Conservation (phyloP, 83 land plant genomes). For the Thuja plicata region DNA sequence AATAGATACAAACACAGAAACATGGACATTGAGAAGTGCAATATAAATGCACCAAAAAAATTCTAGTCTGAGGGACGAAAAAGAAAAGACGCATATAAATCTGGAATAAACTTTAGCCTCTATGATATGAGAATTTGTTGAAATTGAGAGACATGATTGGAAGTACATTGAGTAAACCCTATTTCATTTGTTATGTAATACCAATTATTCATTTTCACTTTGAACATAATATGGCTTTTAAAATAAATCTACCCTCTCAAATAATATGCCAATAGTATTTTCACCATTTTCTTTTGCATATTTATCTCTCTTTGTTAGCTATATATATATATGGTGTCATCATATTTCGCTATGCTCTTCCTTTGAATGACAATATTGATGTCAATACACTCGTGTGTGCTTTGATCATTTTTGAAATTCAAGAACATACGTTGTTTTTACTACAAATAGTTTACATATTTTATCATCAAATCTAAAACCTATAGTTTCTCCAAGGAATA, state of each 20-base stretch:
- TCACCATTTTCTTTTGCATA: not conserved
- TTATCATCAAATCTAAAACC: not conserved
- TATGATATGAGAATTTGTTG: not conserved
- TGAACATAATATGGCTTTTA: too few species aligned
- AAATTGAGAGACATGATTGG: not conserved
- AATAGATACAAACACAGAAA: too few species aligned
- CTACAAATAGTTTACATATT: not conserved
- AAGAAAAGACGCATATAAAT: too few species aligned
- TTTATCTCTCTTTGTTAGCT: not conserved
- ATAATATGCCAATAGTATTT: not conserved
- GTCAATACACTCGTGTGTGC: too few species aligned
- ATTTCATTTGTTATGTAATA: too few species aligned
- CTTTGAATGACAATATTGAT: not conserved
- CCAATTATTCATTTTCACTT: too few species aligned
- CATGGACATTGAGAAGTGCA: too few species aligned
- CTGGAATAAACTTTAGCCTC: not conserved
- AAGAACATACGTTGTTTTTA: not conserved
- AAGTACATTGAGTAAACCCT: not conserved
- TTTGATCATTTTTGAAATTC: not conserved
- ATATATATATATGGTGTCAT: not conserved
- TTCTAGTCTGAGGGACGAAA: too few species aligned
- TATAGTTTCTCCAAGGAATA: not conserved
- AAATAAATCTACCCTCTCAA: too few species aligned
- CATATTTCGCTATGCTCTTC: not conserved
- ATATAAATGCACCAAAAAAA: too few species aligned